These are phyloP conservation scores for Penicillium flavigenum DNA, from an alignment of 495 filamentous ascomycete species.

Conservation along the genomic window DNA sequence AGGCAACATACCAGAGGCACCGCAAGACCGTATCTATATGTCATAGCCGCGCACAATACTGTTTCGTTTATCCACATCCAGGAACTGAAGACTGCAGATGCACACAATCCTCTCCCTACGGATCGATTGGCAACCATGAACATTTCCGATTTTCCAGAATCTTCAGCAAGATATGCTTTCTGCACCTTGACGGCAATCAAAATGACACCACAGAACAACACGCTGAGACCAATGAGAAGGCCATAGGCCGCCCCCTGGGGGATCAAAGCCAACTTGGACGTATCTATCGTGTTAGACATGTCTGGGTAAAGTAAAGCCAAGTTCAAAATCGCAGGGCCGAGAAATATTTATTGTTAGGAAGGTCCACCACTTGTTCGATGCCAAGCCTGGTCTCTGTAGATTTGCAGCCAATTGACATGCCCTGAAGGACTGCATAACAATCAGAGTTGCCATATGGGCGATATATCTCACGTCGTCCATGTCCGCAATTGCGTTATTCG, in stretches of 20 bases:
- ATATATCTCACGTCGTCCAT: conserved; percentile 32
- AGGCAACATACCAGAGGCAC: conserved; percentile 32
- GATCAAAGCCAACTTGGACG: conserved; percentile 28
- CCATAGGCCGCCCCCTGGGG: conserved; percentile 47
- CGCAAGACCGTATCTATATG: conserved; percentile 41
- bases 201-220: conserved; percentile 45
- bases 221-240: conserved; percentile 42
- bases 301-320: conserved; percentile 4
- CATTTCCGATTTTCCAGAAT: conserved; percentile 51
- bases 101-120: conserved; percentile 49
- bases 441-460: conserved; percentile 10
- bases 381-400: neutral
- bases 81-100: conserved; percentile 48
- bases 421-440: conserved; percentile 1
- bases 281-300: conserved; percentile 54
- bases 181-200: conserved; percentile 43
- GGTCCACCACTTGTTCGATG: neutral
- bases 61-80: conserved; percentile 54
- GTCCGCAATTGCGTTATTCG: conserved; percentile 32
- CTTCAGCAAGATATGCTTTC: conserved; percentile 43
- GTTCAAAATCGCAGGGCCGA: conserved; percentile 1
- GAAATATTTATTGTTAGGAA: conserved; percentile 10
- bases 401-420: too few species aligned
- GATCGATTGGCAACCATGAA: conserved; percentile 54
- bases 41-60: conserved; percentile 39